Evolutionary conservation across 257 asterid genomes (phyloP).

Genomic region (Gentiana straminea): DNA sequence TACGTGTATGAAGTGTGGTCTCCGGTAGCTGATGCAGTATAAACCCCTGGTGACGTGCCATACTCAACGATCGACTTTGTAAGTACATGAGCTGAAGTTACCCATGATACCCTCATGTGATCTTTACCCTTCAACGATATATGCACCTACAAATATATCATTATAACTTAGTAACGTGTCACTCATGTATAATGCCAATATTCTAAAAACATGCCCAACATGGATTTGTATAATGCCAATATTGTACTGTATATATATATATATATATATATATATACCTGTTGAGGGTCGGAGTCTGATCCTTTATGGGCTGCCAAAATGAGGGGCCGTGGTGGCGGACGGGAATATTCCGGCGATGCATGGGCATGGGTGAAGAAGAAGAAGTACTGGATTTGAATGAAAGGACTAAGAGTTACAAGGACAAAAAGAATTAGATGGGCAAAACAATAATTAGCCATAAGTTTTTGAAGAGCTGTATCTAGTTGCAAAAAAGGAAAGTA

Average conservation of each 20-base stretch:
- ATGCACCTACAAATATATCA: slow-evolving; percentile 40
- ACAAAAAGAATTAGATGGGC: slow-evolving; percentile 8
- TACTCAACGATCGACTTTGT: slow-evolving; percentile 44
- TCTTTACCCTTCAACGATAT: slow-evolving; percentile 64
- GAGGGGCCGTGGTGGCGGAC: slow-evolving; percentile 52
- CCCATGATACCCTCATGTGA: slow-evolving; percentile 66
- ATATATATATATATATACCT: slow-evolving; percentile 22
- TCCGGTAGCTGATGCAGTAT: slow-evolving; percentile 40
- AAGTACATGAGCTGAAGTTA: slow-evolving; percentile 31
- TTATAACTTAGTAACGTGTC: too few species aligned
- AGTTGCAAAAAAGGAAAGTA: not conserved
- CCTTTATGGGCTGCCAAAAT: slow-evolving; percentile 25
- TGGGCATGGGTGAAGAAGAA: not conserved
- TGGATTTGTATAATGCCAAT: too few species aligned
- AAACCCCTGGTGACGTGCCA: slow-evolving; percentile 39
- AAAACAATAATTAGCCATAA: not conserved
- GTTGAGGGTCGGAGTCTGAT: slow-evolving; percentile 59
- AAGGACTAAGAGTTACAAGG: slow-evolving; percentile 8
- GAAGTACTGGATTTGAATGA: slow-evolving; percentile 3
- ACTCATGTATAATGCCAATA: too few species aligned
- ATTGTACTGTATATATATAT: not conserved
- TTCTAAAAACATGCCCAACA: too few species aligned
- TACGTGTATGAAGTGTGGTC: slow-evolving; percentile 36
- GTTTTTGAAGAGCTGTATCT: not conserved
- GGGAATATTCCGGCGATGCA: slow-evolving; percentile 48